Percentiles rank a stretch among this genome's conserved stretches.
Evolutionary conservation across 1,139 yeast species (phyloP).

Genomic region (Pichia sp.): DNA sequence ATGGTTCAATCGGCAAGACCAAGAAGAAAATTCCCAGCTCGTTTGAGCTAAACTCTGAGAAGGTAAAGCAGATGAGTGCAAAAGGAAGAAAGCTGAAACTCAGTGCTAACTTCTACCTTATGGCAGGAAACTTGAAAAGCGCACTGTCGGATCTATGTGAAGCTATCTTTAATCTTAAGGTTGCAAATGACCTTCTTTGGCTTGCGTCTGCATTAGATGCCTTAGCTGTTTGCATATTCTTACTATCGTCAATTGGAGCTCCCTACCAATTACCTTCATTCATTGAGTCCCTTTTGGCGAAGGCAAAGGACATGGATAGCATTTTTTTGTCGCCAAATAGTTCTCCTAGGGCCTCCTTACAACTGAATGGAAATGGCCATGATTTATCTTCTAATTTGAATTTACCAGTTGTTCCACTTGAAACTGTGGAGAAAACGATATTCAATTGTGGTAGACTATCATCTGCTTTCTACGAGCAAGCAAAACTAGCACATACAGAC

Average conservation of each 20-base stretch:
- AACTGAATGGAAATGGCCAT: slow-evolving; percentile 12
- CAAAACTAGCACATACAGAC: slow-evolving; percentile 62
- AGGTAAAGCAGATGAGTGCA: slow-evolving; percentile 30
- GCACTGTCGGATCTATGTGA: slow-evolving; percentile 73
- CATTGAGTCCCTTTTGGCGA: slow-evolving; percentile 33
- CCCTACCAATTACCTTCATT: slow-evolving; percentile 59
- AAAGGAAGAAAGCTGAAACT: slow-evolving; percentile 74
- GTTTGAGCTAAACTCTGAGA: slow-evolving; percentile 34
- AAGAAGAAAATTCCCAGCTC: slow-evolving; percentile 41
- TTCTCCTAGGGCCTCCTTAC: slow-evolving; percentile 45
- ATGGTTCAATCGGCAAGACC: slow-evolving; percentile 30
- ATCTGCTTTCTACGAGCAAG: slow-evolving; percentile 53
- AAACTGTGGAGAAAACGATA: slow-evolving; percentile 43
- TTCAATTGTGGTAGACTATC: slow-evolving; percentile 48
- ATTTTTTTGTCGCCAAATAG: slow-evolving; percentile 37
- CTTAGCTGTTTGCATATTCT: slow-evolving; percentile 58
- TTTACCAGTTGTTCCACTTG: slow-evolving; percentile 20
- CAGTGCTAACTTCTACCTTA: slow-evolving; percentile 67
- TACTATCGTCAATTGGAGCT: slow-evolving; percentile 56
- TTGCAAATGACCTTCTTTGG: slow-evolving; percentile 79
- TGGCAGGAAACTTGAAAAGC: slow-evolving; percentile 73
- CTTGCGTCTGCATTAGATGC: slow-evolving; percentile 83
- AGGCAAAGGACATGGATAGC: slow-evolving; percentile 17
- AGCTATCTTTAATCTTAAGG: slow-evolving; percentile 55
- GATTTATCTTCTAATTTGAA: slow-evolving; percentile 10